phyloP scores from a whole-genome alignment of 345 rosid species.

The Ailanthus altissimus region DNA sequence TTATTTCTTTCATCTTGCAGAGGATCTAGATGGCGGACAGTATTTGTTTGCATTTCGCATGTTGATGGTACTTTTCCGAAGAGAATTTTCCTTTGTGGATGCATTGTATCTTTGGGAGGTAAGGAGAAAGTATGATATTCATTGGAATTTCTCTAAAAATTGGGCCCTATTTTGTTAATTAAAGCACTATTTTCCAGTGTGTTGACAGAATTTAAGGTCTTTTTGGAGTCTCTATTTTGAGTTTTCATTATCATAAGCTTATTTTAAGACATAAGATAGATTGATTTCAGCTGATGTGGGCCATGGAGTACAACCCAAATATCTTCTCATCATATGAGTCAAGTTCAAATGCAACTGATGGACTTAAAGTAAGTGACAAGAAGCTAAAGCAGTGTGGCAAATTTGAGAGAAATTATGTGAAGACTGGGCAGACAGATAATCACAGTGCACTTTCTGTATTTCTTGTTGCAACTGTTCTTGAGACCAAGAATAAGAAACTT shows the following conservation, averaged over 20 bases:
- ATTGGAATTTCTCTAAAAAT: constrained; percentile 3
- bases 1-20: constrained; percentile 42
- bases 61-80: constrained; percentile 95
- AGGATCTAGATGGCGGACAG: constrained; percentile 90
- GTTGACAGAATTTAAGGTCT: constrained; percentile 16
- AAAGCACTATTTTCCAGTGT: constrained; percentile 7
- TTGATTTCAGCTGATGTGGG: constrained; percentile 89
- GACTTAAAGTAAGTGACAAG: constrained; percentile 43
- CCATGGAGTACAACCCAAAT: constrained; percentile 93
- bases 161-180: not conserved
- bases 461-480: constrained; percentile 87
- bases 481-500: constrained; percentile 81
- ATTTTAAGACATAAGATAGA: constrained; percentile 34
- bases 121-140: constrained; percentile 26
- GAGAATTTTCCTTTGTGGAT: constrained; percentile 90
- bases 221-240: constrained; percentile 20
- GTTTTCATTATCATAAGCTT: constrained; percentile 5
- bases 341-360: constrained; percentile 22
- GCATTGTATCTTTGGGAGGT: constrained; percentile 97
- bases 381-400: constrained; percentile 76
- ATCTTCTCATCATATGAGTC: constrained; percentile 63
- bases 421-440: constrained; percentile 51
- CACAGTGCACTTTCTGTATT: constrained; percentile 68
- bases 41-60: constrained; percentile 92
- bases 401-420: constrained; percentile 64